Evolutionary conservation across 2,329 filamentous ascomycete species (phyloP).

Genomic region (Decorospora gaudefroyi): DNA sequence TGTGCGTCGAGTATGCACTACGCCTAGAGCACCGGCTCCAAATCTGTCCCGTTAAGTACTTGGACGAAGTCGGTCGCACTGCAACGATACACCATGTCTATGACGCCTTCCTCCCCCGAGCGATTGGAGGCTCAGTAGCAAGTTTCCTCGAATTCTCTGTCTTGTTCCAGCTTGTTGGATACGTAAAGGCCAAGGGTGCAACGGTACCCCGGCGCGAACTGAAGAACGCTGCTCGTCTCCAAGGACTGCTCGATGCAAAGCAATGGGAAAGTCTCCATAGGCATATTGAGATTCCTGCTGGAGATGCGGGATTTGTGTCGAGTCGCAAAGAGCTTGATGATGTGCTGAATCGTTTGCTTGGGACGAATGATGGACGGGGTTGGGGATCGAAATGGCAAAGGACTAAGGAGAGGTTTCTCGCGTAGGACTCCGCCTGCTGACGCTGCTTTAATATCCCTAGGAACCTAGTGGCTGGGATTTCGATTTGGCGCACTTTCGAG

Average conservation of each 20-base stretch:
- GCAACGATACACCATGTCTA: too few species aligned
- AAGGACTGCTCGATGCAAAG: background rate
- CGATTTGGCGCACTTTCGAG: too few species aligned
- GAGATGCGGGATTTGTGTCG: background rate
- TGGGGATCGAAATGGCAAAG: background rate
- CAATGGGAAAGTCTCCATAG: background rate
- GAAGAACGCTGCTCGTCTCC: too few species aligned
- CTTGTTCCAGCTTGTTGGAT: too few species aligned
- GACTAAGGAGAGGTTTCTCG: background rate
- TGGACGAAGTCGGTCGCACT: conserved; percentile 1
- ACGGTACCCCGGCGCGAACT: too few species aligned
- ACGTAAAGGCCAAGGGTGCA: too few species aligned
- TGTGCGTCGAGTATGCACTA: background rate
- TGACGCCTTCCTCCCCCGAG: too few species aligned
- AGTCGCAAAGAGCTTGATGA: background rate
- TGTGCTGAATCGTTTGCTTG: background rate
- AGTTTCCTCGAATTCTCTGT: too few species aligned
- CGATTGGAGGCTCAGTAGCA: too few species aligned
- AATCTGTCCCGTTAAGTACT: background rate
- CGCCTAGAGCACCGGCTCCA: background rate
- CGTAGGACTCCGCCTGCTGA: too few species aligned
- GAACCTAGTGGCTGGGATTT: too few species aligned
- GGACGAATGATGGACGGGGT: background rate
- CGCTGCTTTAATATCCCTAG: too few species aligned
- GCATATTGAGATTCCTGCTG: background rate